Evolutionary conservation across 805 yeast species (phyloP).

Genomic region (Wickerhamiella vanderwaltii): DNA sequence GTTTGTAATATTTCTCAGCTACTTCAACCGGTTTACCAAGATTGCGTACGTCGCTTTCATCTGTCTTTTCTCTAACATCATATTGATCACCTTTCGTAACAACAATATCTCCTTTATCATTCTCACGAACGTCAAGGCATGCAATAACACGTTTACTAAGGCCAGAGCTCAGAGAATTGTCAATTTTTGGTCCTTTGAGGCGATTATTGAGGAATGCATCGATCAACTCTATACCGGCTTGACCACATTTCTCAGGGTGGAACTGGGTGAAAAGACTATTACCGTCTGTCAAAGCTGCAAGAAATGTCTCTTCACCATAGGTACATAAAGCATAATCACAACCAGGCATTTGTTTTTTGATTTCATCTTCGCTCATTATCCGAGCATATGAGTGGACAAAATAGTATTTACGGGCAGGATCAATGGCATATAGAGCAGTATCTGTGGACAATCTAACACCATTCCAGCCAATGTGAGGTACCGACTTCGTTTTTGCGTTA

Average conservation of each 20-base stretch:
- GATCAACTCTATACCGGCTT: slow-evolving; percentile 72
- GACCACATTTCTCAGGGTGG: slow-evolving; percentile 97
- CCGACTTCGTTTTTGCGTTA: slow-evolving; percentile 54
- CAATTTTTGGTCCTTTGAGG: slow-evolving; percentile 21
- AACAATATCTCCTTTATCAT: slow-evolving; percentile 88
- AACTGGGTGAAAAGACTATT: slow-evolving; percentile 92
- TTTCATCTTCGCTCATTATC: slow-evolving; percentile 23
- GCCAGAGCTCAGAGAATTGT: slow-evolving; percentile 32
- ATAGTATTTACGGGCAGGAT: slow-evolving; percentile 62
- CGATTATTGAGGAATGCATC: slow-evolving; percentile 51
- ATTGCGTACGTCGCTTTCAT: slow-evolving; percentile 54
- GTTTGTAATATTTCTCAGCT: slow-evolving; percentile 78
- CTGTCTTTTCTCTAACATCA: slow-evolving; percentile 74
- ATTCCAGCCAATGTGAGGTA: slow-evolving; percentile 98
- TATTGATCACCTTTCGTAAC: slow-evolving; percentile 99
- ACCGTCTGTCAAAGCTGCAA: slow-evolving; percentile 68
- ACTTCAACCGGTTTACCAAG: slow-evolving; percentile 93
- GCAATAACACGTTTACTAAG: slow-evolving; percentile 88
- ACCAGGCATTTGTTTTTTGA: slow-evolving; percentile 29
- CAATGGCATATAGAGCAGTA: slow-evolving; percentile 44
- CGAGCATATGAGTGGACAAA: slow-evolving; percentile 92
- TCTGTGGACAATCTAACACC: slow-evolving; percentile 26
- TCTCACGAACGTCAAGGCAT: slow-evolving; percentile 91
- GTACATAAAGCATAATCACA: slow-evolving; percentile 66
- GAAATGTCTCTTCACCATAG: slow-evolving; percentile 68